Base-by-base conservation (phyloP, 768 basidiomycete species). In the Russula earlei region DNA sequence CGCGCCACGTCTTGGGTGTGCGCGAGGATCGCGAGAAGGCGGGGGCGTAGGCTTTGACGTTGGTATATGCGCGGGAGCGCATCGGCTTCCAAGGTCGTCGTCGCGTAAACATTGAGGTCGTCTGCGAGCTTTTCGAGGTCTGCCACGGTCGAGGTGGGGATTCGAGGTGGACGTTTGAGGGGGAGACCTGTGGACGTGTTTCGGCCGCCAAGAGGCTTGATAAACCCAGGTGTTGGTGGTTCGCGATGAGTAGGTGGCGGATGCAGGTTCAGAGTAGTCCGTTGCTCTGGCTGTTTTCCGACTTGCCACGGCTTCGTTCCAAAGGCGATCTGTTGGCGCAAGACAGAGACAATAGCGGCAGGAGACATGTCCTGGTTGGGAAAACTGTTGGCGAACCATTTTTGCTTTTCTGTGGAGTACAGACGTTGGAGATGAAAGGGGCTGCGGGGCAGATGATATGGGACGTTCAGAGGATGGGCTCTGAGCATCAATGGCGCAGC, bases 381-480 rank as follows among this genome's bases (percentile, higher is more conserved):
- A 0, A 4, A 42, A 9, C 20, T 42, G 6, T 14, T 11, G 10
- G 31, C 15, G 2, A 34, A 22, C 12, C 22, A 8, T 24, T 41
- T 22, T n/a, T 7, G 4, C 36, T 5, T 9, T 34, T 46, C 31
- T 19, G 29, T 47, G 8, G 55, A 42, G 8, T 45, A 34, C 5
- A 6, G 51, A 36, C 19, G 48, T 5, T 9, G 22, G 42, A 34
- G 49, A 41, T 14, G 44, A 27, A 53, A 47, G 57, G 38, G 65
- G 65, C 66, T 67, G 67, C 71, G 68, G 61, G 70, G 68, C 62
- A 68, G 70, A 65, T 66, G 67, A 69, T 72, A 69, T 74, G 69
- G 74, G 75, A 80, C 77, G 79, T 81, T 82, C 79, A 77, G 77
- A 76, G 79, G 82, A 79, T 84, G 85, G 81, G 80, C 85, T 82